phyloP scores from a whole-genome alignment of 75 land plant genomes.

The Sequoiadendron giganteum region DNA sequence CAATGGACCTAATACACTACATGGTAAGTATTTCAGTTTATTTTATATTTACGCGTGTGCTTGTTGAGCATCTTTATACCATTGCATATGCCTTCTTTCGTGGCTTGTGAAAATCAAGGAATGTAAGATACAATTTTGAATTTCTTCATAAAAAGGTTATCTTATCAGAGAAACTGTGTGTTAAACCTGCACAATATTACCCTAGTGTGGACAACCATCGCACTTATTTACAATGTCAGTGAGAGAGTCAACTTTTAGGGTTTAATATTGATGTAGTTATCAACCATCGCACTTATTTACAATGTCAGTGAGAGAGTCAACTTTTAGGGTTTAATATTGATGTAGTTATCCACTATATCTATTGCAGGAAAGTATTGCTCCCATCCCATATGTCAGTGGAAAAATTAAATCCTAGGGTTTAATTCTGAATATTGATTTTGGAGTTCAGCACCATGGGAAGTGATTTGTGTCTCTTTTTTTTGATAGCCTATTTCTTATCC shows the following conservation, averaged over 20 bases:
- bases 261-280: background rate
- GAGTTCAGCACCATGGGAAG: background rate
- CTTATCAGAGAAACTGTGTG: background rate
- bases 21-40: conserved; percentile 35
- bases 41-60: background rate
- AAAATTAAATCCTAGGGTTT: background rate
- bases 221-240: too few species aligned
- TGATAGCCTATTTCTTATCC: background rate
- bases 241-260: too few species aligned
- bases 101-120: background rate
- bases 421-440: background rate
- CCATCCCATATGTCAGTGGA: too few species aligned
- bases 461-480: background rate
- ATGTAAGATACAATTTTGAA: background rate
- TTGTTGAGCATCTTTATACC: background rate
- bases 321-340: background rate
- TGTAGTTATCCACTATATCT: background rate
- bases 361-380: too few species aligned
- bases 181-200: background rate
- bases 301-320: too few species aligned
- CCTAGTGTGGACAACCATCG: too few species aligned
- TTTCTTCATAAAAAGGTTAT: background rate
- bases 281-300: too few species aligned
- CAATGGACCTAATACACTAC: conserved; percentile 65
- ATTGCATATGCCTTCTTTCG: background rate